Evolutionary conservation across 768 basidiomycete genomes (phyloP).

Genomic region (Candolleomyces aberdarensis): DNA sequence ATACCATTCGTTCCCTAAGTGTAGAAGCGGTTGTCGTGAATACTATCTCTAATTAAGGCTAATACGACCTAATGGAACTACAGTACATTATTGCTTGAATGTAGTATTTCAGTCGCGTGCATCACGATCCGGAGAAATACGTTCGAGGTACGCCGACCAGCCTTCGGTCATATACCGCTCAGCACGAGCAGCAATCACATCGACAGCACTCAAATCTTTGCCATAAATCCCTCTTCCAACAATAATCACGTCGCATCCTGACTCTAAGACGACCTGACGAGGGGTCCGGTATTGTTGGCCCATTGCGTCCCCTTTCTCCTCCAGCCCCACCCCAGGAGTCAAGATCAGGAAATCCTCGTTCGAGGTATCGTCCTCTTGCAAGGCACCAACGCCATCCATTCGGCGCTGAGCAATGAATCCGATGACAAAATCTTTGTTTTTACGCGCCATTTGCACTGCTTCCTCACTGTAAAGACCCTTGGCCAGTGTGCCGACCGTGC

Average conservation of each 20-base stretch:
- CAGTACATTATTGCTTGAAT: no score
- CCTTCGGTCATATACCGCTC: conserved; percentile 81
- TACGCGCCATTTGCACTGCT: conserved; percentile 85
- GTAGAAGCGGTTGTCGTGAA: not conserved
- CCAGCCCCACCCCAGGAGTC: conserved; percentile 90
- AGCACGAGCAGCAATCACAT: conserved; percentile 60
- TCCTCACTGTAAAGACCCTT: conserved; percentile 79
- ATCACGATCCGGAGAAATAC: conserved; percentile 27
- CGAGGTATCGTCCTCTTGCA: conserved; percentile 23
- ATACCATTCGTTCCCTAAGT: conserved; percentile 80
- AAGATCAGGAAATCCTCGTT: conserved; percentile 86
- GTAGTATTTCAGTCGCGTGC: not conserved
- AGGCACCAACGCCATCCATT: conserved; percentile 65
- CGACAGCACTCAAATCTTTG: conserved; percentile 41
- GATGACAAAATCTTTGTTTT: conserved; percentile 82
- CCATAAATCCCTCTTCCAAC: conserved; percentile 96
- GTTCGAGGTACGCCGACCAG: conserved; percentile 85
- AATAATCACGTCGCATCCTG: conserved; percentile 94
- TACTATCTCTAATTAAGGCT: not conserved
- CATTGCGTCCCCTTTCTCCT: conserved; percentile 74
- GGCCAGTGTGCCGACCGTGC: conserved; percentile 82
- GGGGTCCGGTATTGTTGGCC: conserved; percentile 97
- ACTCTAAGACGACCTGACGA: conserved; percentile 70
- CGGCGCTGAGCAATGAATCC: conserved; percentile 93
- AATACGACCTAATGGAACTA: no score